Base-by-base conservation (phyloP, 805 yeast species). In the Wickerhamomyces kurtzmanii region DNA sequence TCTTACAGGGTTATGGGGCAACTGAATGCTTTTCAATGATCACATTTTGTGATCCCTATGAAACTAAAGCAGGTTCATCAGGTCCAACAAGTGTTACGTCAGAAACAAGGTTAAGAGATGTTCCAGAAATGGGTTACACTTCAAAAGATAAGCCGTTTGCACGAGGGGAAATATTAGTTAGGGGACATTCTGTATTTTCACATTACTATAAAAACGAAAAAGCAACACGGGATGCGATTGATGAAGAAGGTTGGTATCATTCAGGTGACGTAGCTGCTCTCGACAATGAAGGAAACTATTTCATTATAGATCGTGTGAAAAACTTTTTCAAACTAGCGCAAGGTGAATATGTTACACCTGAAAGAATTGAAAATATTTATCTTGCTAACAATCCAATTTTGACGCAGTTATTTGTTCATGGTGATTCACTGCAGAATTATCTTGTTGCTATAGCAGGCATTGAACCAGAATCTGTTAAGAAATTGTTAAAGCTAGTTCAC, bases 261-360 rank as follows among this genome's bases (percentile, higher is more conserved):
- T 61, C 75, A 3, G 76, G 76, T 16, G 80, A 73, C 40, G 64
- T 72, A 40, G 77, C 68, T 4, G 43, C 48, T 23, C 41, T 72
- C 20, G 62, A 59, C 26, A 26, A 31, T 2, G 43, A 53, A 1
- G 79, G 82, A 5, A 60, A 69, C 22, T 44, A 75, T 18, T 58
- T 44, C 34, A 70, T 75, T 28, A 61, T 75, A 39, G 83, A 75
- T 41, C 55, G 82, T 29, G 76, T 73, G 22, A 75, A 75, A 61
- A 75, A 75, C 50, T 74, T 75, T 53, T 75, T 74, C 62, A 75
- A 75, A 36, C 47, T 64, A 24, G 53, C 65, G 6, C 69, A 64
- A 38, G 70, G 70, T 12, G 69, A 64, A 49, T 75, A 72, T 43
- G 62, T 75, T 19, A 70, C 78, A 5, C 81, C 81, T 3, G 82